Conservation (phyloP, 257 asterid species). For the Solanum pennellii region DNA sequence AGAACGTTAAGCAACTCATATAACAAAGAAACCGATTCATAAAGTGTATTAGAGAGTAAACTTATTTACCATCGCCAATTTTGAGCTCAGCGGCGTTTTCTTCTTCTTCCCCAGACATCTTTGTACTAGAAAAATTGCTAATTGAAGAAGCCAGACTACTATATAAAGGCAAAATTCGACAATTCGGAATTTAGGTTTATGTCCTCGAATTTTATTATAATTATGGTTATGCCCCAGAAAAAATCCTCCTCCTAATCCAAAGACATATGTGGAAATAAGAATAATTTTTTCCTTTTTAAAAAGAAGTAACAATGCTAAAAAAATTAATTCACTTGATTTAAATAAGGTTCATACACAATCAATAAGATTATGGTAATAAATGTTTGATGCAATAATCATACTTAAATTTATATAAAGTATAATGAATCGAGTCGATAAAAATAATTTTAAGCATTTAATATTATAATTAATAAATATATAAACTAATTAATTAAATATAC, state of each 20-base stretch:
- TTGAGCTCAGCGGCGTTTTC: slow-evolving; percentile 84
- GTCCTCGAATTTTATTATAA: neutral
- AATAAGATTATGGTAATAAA: neutral
- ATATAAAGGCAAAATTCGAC: neutral
- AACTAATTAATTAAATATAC: too few species aligned
- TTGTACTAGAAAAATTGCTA: neutral
- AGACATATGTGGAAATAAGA: neutral
- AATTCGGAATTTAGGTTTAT: neutral
- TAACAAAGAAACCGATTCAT: neutral
- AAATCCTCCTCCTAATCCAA: neutral
- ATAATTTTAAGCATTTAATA: neutral
- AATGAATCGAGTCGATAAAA: neutral
- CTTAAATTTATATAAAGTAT: neutral
- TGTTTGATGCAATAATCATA: neutral
- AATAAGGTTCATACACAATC: neutral
- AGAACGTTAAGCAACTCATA: neutral
- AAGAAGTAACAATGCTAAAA: neutral
- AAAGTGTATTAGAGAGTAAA: neutral
- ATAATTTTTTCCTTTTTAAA: too few species aligned
- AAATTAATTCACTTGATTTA: neutral
- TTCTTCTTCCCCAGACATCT: slow-evolving; percentile 70
- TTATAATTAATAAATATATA: too few species aligned
- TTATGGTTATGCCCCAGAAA: neutral
- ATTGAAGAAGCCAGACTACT: neutral
- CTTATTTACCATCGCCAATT: slow-evolving; percentile 70